Percentiles rank a stretch among this genome's conserved stretches.
Conservation (phyloP, 2,329 filamentous ascomycete species). For the Penicillium sp. region DNA sequence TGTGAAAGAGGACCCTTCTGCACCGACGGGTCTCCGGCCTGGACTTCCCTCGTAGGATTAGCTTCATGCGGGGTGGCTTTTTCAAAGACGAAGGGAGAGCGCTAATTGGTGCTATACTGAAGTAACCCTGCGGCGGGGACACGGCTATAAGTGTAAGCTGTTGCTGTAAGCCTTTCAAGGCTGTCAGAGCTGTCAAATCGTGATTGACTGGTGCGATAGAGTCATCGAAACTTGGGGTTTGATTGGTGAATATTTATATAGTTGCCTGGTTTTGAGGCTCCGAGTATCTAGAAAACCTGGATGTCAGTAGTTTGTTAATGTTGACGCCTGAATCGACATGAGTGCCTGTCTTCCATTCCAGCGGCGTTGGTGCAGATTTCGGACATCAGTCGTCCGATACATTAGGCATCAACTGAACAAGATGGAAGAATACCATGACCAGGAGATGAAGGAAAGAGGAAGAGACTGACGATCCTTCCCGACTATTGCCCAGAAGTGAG, state of each 20-base stretch:
- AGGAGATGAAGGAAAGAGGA: too few relatives aligned
- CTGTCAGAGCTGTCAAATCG: background rate
- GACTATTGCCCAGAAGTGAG: too few relatives aligned
- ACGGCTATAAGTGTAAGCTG: too few relatives aligned
- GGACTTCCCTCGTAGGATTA: background rate
- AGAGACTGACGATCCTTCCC: too few relatives aligned
- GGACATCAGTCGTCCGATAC: too few relatives aligned
- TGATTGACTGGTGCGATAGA: background rate
- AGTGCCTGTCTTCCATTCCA: too few relatives aligned
- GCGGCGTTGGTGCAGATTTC: too few relatives aligned
- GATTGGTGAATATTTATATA: background rate
- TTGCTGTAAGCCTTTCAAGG: background rate
- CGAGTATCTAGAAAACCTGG: too few relatives aligned
- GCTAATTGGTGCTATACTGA: slow-evolving; percentile 2
- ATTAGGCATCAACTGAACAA: too few relatives aligned
- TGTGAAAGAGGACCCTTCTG: background rate
- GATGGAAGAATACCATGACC: too few relatives aligned
- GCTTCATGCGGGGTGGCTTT: background rate
- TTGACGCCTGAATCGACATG: background rate
- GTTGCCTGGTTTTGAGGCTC: background rate
- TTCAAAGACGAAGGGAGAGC: background rate
- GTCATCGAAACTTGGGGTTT: background rate
- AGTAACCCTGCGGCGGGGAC: background rate
- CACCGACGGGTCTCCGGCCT: background rate
- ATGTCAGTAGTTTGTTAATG: background rate